Conservation (phyloP, 768 basidiomycete genomes). For the Amanita subjunquillea region DNA sequence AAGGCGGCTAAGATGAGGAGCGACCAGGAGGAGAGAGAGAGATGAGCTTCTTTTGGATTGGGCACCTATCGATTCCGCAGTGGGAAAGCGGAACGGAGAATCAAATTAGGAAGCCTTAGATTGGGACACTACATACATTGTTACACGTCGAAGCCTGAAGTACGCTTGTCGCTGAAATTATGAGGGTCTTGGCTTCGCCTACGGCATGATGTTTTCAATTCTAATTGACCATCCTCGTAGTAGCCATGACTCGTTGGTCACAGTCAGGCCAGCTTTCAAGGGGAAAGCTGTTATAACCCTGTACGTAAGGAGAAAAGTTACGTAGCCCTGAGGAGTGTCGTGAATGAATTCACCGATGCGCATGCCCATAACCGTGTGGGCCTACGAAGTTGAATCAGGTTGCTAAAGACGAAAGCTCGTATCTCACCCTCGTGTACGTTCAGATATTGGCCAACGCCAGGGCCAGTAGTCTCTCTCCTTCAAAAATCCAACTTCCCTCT, state of each 20-base stretch:
- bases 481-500: conserved; percentile 91
- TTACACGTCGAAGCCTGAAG: conserved; percentile 80
- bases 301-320: conserved; percentile 1
- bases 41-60: conserved; percentile 73
- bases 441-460: conserved; percentile 89
- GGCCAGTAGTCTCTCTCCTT: conserved; percentile 86
- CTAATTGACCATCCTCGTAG: conserved; percentile 87
- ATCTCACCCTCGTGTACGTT: conserved; percentile 81
- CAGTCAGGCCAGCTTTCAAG: conserved; percentile 78
- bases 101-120: neutral
- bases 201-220: conserved; percentile 83
- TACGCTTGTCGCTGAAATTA: conserved; percentile 83
- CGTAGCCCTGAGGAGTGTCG: neutral
- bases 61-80: conserved; percentile 41
- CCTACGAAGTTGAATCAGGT: conserved; percentile 17
- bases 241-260: conserved; percentile 94
- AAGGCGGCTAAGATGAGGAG: too few relatives aligned
- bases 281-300: conserved; percentile 63
- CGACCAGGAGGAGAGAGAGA: too few relatives aligned
- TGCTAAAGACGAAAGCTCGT: neutral
- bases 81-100: neutral
- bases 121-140: conserved; percentile 49
- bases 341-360: conserved; percentile 28
- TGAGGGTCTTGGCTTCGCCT: conserved; percentile 53
- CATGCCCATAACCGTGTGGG: conserved; percentile 54